These are phyloP conservation scores for Floccularia luteovirens DNA, from an alignment of 768 basidiomycete species.

Conservation along the genomic window DNA sequence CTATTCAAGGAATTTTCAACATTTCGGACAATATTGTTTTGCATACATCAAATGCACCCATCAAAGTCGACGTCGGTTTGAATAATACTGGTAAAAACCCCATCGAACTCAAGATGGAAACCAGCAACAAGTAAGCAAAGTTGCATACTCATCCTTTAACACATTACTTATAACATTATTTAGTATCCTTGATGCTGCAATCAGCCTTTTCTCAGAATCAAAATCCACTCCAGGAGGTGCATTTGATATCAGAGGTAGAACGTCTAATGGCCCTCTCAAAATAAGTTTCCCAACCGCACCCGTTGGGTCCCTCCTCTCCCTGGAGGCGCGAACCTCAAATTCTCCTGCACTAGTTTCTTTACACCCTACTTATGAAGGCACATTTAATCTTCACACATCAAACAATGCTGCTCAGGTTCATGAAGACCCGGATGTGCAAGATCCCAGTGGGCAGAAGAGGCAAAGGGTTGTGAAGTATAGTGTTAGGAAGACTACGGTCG, in stretches of 20 bases:
- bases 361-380: constrained; percentile 29
- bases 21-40: constrained; percentile 19
- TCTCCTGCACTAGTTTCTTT: constrained; percentile 22
- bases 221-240: constrained; percentile 12
- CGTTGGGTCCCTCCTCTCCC: constrained; percentile 19
- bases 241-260: constrained; percentile 21
- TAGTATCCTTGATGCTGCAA: neutral
- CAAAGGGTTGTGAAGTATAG: constrained; percentile 1
- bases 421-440: constrained; percentile 1
- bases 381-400: constrained; percentile 14
- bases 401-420: constrained; percentile 1
- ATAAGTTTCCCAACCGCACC: constrained; percentile 24
- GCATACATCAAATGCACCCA: constrained; percentile 32
- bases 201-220: constrained; percentile 8
- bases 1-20: constrained; percentile 39
- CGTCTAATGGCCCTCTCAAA: constrained; percentile 23
- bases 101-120: constrained; percentile 18
- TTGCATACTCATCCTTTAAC: neutral
- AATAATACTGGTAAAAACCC: constrained; percentile 16
- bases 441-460: constrained; percentile 5
- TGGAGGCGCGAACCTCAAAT: constrained; percentile 24
- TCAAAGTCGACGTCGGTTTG: constrained; percentile 31
- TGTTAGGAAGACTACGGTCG: neutral
- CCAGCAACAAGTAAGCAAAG: constrained; percentile 38
- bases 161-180: neutral